Base-by-base conservation (phyloP, 2,329 filamentous ascomycete species). In the Aschersonia sp. region DNA sequence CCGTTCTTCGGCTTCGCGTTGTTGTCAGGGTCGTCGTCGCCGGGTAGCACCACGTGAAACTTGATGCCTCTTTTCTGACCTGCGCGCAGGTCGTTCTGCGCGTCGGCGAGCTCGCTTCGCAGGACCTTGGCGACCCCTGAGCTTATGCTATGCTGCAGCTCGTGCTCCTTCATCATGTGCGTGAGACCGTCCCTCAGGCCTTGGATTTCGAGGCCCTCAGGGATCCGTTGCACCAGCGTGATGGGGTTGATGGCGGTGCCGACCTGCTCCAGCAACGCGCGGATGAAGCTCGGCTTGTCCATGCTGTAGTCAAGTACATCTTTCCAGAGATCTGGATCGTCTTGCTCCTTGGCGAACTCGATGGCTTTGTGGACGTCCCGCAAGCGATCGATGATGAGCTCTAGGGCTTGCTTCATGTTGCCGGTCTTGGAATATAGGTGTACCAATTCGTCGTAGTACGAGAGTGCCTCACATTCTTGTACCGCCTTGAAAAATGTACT, bases 231-330 rank as follows among this genome's bases (percentile, higher is more conserved):
- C 5, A 98, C 87, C 4, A 98, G 77, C 12, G 83, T 84, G 52
- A 97, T 90, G 0, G 92, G 92, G 58, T 97, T 83, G 58, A 98
- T 92, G 1, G 87, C 80, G 1, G 89, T 97, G 37, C 92, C 92
- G 1, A 95, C 90, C 66, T 97, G 87, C 58, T 95, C 87, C 0
- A 98, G 77, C 4, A 98, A 70, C 0, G 86, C 89, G 10, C 87
- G 83, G 54, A 98, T 97, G 66, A 98, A 98, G 41, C 79, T 79
- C 1, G 92, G 92, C 59, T 95, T 95, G 66, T 95, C 88, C 92
- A 98, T 97, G 51, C 85, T 90, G 63, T 97, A 97, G 55, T 90
- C 81, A 5, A 98, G 76, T 6, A 98, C 73, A 58, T 97, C 89
- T 53, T 95, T 85, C 92, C 92, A 98, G 0, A 98, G 73, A 55